Evolutionary conservation across 2,329 filamentous ascomycete genomes (phyloP).

Genomic region (Diaporthe caulivora): DNA sequence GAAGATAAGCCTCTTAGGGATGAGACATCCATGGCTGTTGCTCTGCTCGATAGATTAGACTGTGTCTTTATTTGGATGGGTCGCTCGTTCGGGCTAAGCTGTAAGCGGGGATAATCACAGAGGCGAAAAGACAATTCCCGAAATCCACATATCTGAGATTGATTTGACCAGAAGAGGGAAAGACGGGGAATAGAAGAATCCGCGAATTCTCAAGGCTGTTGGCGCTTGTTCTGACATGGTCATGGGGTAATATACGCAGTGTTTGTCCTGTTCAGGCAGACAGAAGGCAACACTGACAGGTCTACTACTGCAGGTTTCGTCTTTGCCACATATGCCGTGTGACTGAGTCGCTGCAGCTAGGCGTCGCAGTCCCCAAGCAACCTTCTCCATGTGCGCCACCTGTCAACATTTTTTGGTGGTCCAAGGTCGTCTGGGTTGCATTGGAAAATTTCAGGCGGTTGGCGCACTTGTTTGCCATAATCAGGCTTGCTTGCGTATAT

Average conservation of each 20-base stretch:
- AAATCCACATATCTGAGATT: not conserved
- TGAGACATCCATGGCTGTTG: constrained; percentile 27
- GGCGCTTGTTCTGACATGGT: not conserved
- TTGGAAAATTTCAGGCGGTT: not conserved
- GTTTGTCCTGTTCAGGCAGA: constrained; percentile 1
- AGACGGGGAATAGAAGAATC: not conserved
- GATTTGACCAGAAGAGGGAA: not conserved
- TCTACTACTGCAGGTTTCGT: not conserved
- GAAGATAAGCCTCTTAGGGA: constrained; percentile 31
- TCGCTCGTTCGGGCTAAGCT: not conserved
- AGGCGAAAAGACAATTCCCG: no score
- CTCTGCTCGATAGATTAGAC: no score
- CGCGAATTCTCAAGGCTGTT: not conserved
- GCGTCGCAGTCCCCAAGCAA: not conserved
- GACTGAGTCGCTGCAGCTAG: constrained; percentile 12
- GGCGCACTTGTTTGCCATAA: not conserved
- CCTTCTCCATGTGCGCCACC: not conserved
- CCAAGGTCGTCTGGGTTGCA: not conserved
- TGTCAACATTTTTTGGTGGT: not conserved
- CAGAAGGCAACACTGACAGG: constrained; percentile 13
- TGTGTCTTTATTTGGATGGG: not conserved
- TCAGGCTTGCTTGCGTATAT: not conserved
- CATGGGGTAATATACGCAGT: not conserved
- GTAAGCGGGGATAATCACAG: not conserved
- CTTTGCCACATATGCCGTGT: constrained; percentile 4